Base-by-base conservation (phyloP, 345 rosid genomes). In the Pugionium dolabratum region DNA sequence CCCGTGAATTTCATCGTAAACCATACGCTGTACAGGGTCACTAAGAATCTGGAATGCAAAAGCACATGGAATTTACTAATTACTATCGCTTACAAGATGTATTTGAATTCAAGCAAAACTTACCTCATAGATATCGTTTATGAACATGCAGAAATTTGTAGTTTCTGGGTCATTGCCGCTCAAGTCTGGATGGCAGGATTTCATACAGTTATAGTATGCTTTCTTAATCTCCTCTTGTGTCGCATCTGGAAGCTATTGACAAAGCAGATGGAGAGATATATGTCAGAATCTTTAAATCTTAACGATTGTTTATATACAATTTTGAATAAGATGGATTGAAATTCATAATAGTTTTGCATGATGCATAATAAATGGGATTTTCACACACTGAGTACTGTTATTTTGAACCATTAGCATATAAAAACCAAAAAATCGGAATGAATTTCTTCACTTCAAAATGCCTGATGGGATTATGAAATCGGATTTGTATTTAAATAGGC, bases 171-270 rank as follows among this genome's bases (percentile, higher is more conserved):
- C 89, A 63, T 86, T 52, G 1, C 97, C 99, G 45, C 96, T 93
- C 73, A 93, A 78, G 43, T 93, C 99, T 2, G 99, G 97, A 85
- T 93, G 99, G 3, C 99, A 93, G 47, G 86, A 83, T 71, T 90
- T 93, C 96, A 93, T 93, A 86, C 97, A 93, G 55, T 86, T 93
- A 74, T 93, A 90, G 68, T 93, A 93, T 0, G 99, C 97, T 76
- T 86, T 85, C 85, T 88, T 93, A 46, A 93, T 93, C 85, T 93
- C 90, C 43, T 69, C 88, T 10, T 77, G 90, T 7, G 92, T 82
- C 9, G 99, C 96, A 84, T 90, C 92, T 30, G 99, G 97, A 64
- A 83, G 89, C 98, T 66, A 32, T 41, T 29, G 9, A 31, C 50
- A 71, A 4, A 49, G 25, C 31, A 56, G 32, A 31, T 35, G 1